Conservation (phyloP, 208 protist species). For the Wallacemonas sp. region DNA sequence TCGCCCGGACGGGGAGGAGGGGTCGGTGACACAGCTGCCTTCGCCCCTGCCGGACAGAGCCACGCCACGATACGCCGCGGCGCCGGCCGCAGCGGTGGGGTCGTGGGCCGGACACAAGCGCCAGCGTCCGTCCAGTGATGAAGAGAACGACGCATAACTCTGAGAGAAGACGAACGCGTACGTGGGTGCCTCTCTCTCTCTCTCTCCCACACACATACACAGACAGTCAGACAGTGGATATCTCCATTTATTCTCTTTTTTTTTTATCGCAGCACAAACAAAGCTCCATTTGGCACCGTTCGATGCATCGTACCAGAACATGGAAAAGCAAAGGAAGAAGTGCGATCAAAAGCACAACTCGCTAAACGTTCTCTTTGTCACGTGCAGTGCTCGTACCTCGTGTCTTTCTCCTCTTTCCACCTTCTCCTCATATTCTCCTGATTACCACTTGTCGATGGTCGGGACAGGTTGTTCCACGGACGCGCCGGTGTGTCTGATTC, state of each 20-base stretch:
- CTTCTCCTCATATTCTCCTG: background rate
- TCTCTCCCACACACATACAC: background rate
- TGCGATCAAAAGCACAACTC: background rate
- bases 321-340: conserved; percentile 8
- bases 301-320: too few relatives aligned
- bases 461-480: too few relatives aligned
- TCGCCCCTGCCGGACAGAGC: too few relatives aligned
- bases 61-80: too few relatives aligned
- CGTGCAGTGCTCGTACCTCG: too few relatives aligned
- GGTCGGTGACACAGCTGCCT: too few relatives aligned
- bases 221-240: background rate
- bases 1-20: background rate
- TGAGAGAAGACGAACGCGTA: background rate
- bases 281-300: too few relatives aligned
- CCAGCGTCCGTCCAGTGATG: background rate
- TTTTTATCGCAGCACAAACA: too few relatives aligned
- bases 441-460: background rate
- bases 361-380: background rate
- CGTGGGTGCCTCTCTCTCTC: background rate
- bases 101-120: conserved; percentile 1
- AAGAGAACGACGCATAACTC: background rate
- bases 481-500: too few relatives aligned
- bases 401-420: background rate
- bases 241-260: conserved; percentile 21
- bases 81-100: too few relatives aligned